Base-by-base conservation (phyloP, 495 filamentous ascomycete genomes). In the Xylaria nigripes region DNA sequence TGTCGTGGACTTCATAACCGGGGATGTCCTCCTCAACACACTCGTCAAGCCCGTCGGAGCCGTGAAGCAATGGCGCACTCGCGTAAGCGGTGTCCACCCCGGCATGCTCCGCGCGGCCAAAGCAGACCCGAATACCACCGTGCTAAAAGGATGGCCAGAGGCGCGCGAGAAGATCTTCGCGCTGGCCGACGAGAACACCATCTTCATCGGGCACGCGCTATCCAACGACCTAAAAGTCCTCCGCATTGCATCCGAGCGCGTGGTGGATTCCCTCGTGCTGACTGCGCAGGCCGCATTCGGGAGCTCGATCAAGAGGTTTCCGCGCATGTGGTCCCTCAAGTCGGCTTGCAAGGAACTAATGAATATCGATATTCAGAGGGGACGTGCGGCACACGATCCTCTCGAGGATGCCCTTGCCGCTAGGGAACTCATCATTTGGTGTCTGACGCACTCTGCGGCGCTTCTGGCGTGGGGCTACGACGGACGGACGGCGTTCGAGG, bases 1-100 rank as follows among this genome's bases (percentile, higher is more conserved):
- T 19, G 60, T 67, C 1, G 50, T 79, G 6, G 77, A 81, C 49
- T 72, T 70, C 48, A 68, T 76, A 54, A 66, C 67, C 0, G 70
- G 75, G 1, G 60, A 70, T 3, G 41, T 67, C 2, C 63, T 79
- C 10, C 58, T 80, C 23, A 63, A 80, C 50, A 55, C 58, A 0
- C 56, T 79, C 8, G 76, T 79, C 0, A 58, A 47, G 1, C 76
- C 77, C 0, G 56, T 52, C 0, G 58, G 69, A 0, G 15, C 48
- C 2, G 74, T 79, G 52, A 36, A 34, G 9, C 69, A 79, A 50
- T 67, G 63, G 59, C 70, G 72, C 27, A 71, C 69, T 0, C 59
- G 56, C 0, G 72, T 59, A 21, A 75, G 72, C 13, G 75, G 76
- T 0, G 57, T 79, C 0, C 65, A 53, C 0, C 38, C 45, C 7